These are phyloP conservation scores for Mariannaea sp. DNA, from an alignment of 2,329 filamentous ascomycete genomes.

Conservation along the genomic window DNA sequence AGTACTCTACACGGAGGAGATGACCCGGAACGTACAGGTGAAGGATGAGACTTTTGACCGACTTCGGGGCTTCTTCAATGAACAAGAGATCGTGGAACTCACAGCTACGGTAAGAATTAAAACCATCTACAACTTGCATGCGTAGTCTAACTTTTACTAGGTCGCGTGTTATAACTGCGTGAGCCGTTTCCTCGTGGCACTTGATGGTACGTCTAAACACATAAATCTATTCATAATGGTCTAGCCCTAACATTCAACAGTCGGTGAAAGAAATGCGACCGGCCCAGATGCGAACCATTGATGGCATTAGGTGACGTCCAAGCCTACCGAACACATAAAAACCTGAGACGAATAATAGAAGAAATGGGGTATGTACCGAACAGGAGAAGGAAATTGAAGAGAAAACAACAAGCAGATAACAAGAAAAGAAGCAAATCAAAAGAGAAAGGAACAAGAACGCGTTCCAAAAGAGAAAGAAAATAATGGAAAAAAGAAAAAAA, in stretches of 20 bases:
- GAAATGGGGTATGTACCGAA: slow-evolving; percentile 21
- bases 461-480: slow-evolving; percentile 4
- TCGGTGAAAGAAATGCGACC: slow-evolving; percentile 61
- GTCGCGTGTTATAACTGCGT: slow-evolving; percentile 83
- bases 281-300: slow-evolving; percentile 52
- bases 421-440: slow-evolving; percentile 3
- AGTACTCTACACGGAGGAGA: slow-evolving; percentile 77
- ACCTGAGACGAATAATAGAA: background rate
- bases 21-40: slow-evolving; percentile 77
- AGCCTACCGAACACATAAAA: slow-evolving; percentile 12
- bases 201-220: slow-evolving; percentile 65
- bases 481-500: slow-evolving; percentile 15
- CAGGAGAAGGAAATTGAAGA: slow-evolving; percentile 11
- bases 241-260: slow-evolving; percentile 45
- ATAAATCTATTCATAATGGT: slow-evolving; percentile 13
- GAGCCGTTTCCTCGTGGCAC: slow-evolving; percentile 78
- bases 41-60: slow-evolving; percentile 68
- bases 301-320: slow-evolving; percentile 17
- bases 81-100: slow-evolving; percentile 79
- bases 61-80: slow-evolving; percentile 65
- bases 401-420: background rate
- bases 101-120: slow-evolving; percentile 66
- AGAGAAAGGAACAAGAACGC: background rate
- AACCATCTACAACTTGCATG: background rate
- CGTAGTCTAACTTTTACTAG: slow-evolving; percentile 40